Percentiles rank a stretch among this genome's conserved stretches.
Conservation (phyloP, 1,284 basidiomycete species). For the Ustilago vetiveriae region DNA sequence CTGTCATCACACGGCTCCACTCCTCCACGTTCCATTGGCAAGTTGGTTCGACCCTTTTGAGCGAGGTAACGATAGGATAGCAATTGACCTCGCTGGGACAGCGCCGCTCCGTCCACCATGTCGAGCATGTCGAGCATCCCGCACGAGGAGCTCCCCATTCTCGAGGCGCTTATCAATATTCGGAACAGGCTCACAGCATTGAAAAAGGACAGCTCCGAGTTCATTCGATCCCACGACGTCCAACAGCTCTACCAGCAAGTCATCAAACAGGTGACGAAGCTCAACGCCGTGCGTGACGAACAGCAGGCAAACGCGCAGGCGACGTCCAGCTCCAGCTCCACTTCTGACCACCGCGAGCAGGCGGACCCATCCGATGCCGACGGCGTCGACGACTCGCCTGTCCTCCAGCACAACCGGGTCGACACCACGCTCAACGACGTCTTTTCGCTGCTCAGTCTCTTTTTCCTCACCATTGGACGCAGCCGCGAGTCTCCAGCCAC, state of each 20-base stretch:
- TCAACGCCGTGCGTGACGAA: conserved; percentile 87
- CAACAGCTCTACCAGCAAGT: conserved; percentile 91
- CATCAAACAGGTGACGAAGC: conserved; percentile 92
- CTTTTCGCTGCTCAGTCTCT: conserved; percentile 65
- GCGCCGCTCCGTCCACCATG: conserved; percentile 19
- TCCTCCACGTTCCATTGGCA: not conserved
- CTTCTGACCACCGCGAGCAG: conserved; percentile 38
- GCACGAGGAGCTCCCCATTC: conserved; percentile 81
- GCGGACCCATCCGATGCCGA: conserved; percentile 12
- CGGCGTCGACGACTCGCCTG: conserved; percentile 40
- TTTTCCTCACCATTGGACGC: conserved; percentile 66
- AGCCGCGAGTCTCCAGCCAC: conserved; percentile 64
- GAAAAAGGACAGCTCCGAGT: conserved; percentile 86
- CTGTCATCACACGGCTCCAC: not conserved
- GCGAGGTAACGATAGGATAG: not conserved
- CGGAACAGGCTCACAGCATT: conserved; percentile 83
- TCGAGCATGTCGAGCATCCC: conserved; percentile 64
- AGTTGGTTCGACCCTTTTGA: not conserved
- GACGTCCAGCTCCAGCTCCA: conserved; percentile 33
- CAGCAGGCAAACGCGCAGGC: conserved; percentile 42
- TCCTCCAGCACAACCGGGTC: conserved; percentile 60
- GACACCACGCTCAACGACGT: conserved; percentile 67
- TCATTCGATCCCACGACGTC: conserved; percentile 91
- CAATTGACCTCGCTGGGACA: not conserved
- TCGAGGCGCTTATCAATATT: conserved; percentile 94